A percentile compares a stretch with the other conserved stretches of the same genome.
phyloP scores from a whole-genome alignment of 83 land plant species.

The Thuja plicata region DNA sequence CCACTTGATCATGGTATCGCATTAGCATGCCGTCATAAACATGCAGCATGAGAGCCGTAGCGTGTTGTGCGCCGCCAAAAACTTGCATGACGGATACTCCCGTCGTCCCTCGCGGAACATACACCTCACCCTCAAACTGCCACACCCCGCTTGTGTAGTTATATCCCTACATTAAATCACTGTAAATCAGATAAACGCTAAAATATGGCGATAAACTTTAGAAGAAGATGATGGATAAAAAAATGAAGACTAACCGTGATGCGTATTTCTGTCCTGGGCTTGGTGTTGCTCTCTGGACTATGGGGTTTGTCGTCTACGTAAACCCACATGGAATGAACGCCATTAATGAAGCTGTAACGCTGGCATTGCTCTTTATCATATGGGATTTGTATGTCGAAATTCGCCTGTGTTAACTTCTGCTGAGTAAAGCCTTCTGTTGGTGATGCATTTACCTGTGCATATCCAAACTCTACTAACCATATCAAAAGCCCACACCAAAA shows the following conservation, averaged over 20 bases:
- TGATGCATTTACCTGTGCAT: no score
- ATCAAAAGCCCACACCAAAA: no score
- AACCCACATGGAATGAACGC: constrained; percentile 26
- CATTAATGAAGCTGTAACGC: constrained; percentile 22
- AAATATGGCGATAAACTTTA: no score
- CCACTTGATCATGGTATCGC: constrained; percentile 15
- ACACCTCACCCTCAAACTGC: background rate
- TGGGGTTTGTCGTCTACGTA: constrained; percentile 19
- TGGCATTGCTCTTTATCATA: background rate
- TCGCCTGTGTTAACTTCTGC: no score
- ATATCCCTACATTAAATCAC: no score
- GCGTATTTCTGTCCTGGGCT: constrained; percentile 28
- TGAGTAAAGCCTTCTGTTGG: no score
- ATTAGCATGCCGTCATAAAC: constrained; percentile 22
- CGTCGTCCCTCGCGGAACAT: constrained; percentile 30
- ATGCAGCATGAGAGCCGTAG: constrained; percentile 21
- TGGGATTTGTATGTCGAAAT: no score
- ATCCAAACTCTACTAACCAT: no score
- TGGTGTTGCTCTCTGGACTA: constrained; percentile 6
- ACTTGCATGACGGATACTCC: constrained; percentile 23
- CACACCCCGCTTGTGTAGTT: no score
- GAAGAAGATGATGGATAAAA: no score
- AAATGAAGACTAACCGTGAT: background rate
- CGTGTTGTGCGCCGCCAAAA: constrained; percentile 19
- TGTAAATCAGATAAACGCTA: no score